phyloP scores from a whole-genome alignment of 176 grass and related monocot species.

The Calamus simplicifolius region DNA sequence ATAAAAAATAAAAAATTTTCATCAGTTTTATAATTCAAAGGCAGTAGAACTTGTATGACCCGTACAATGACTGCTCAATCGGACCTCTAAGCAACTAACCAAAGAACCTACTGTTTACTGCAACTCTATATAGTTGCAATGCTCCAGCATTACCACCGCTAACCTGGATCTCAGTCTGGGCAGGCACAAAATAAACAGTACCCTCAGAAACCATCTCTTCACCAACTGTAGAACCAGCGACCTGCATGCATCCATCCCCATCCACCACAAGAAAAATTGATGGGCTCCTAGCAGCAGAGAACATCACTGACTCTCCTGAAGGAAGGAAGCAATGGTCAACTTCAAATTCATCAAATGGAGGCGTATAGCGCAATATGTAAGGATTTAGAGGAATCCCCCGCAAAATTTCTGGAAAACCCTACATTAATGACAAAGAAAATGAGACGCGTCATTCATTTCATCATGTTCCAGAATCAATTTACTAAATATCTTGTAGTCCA shows the following conservation, averaged over 20 bases:
- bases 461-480: too few species aligned
- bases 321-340: conserved; percentile 47
- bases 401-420: conserved; percentile 71
- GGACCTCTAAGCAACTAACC: conserved; percentile 13
- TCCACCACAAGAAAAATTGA: conserved; percentile 65
- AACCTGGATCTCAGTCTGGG: conserved; percentile 46
- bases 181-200: conserved; percentile 56
- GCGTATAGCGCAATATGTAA: conserved; percentile 54
- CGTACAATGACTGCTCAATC: too few species aligned
- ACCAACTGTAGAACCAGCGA: conserved; percentile 5
- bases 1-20: too few species aligned
- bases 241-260: conserved; percentile 38
- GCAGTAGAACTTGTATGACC: too few species aligned
- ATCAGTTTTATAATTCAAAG: too few species aligned
- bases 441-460: too few species aligned
- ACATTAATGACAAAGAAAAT: neutral
- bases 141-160: conserved; percentile 20
- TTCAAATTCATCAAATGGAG: conserved; percentile 83
- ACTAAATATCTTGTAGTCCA: too few species aligned
- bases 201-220: conserved; percentile 41
- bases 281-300: conserved; percentile 46
- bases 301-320: conserved; percentile 29
- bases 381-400: conserved; percentile 35
- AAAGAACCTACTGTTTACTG: conserved; percentile 72
- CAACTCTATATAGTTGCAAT: conserved; percentile 55